Evolutionary conservation across 2,329 filamentous ascomycete species (phyloP).

Genomic region (Falciphora oryzae): DNA sequence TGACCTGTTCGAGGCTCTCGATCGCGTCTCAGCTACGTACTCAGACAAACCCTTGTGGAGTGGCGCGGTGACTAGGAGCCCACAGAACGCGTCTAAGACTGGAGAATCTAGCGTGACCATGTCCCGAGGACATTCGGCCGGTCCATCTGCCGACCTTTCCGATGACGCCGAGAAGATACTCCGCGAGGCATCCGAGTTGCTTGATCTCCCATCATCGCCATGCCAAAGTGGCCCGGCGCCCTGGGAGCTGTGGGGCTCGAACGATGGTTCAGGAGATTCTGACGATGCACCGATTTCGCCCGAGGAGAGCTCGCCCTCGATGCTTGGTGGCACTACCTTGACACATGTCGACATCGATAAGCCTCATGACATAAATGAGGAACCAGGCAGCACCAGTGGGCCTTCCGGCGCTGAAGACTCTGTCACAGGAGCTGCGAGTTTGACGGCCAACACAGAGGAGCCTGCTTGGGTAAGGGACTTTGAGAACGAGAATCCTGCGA

Average conservation of each 20-base stretch:
- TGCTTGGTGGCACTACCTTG: background rate
- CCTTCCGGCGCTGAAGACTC: background rate
- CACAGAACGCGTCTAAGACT: background rate
- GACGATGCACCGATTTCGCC: background rate
- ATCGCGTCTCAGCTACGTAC: background rate
- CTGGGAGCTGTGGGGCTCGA: background rate
- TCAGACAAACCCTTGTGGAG: too few relatives aligned
- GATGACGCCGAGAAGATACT: background rate
- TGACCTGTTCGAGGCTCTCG: background rate
- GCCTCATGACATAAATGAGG: background rate
- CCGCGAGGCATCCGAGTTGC: constrained; percentile 4
- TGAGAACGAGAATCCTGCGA: constrained; percentile 14
- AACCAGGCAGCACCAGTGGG: background rate
- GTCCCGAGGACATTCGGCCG: background rate
- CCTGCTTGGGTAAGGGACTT: constrained; percentile 20
- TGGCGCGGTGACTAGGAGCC: background rate
- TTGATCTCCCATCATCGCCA: constrained; percentile 1
- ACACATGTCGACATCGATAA: background rate
- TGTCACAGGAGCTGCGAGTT: background rate
- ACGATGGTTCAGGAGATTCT: background rate
- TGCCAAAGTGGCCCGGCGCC: background rate
- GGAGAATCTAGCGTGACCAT: background rate
- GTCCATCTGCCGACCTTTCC: background rate
- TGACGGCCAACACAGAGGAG: constrained; percentile 10
- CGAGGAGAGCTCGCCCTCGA: background rate